Evolutionary conservation across 441 rosid species (phyloP).

Genomic region (Raphanus hybrid): DNA sequence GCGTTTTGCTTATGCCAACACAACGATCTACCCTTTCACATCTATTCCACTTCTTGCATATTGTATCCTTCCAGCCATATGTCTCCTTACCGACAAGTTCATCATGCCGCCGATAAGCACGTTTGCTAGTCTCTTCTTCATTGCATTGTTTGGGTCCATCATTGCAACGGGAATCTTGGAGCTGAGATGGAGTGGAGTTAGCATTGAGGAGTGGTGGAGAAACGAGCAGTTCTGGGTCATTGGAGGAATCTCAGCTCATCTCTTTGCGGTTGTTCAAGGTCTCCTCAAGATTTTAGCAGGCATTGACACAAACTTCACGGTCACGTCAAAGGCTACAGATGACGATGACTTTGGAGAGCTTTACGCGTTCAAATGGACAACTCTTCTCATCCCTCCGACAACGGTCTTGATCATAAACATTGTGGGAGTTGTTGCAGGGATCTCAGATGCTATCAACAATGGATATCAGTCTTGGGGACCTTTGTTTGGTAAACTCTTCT

Average conservation of each 20-base stretch:
- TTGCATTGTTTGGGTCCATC: slow-evolving; percentile 76
- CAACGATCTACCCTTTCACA: slow-evolving; percentile 92
- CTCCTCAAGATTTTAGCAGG: slow-evolving; percentile 83
- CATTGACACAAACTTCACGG: slow-evolving; percentile 91
- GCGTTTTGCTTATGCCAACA: slow-evolving; percentile 82
- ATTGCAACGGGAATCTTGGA: slow-evolving; percentile 84
- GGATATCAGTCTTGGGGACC: slow-evolving; percentile 67
- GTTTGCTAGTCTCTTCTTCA: slow-evolving; percentile 88
- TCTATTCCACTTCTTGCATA: slow-evolving; percentile 88
- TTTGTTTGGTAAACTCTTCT: slow-evolving; percentile 96
- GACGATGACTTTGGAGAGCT: slow-evolving; percentile 90
- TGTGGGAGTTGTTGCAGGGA: slow-evolving; percentile 90
- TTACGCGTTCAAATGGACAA: slow-evolving; percentile 89
- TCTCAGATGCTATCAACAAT: slow-evolving; percentile 91
- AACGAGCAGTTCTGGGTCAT: slow-evolving; percentile 97
- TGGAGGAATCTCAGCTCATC: slow-evolving; percentile 85
- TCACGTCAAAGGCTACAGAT: slow-evolving; percentile 83
- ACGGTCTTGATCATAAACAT: slow-evolving; percentile 84
- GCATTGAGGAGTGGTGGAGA: slow-evolving; percentile 99
- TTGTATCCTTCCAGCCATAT: slow-evolving; percentile 84
- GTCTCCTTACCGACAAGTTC: slow-evolving; percentile 90
- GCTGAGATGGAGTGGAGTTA: slow-evolving; percentile 93
- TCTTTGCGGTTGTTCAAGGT: slow-evolving; percentile 88
- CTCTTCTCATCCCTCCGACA: slow-evolving; percentile 92
- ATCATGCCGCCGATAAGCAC: slow-evolving; percentile 97